Conservation (phyloP, 305 asterid species). For the Galium porrigens region DNA sequence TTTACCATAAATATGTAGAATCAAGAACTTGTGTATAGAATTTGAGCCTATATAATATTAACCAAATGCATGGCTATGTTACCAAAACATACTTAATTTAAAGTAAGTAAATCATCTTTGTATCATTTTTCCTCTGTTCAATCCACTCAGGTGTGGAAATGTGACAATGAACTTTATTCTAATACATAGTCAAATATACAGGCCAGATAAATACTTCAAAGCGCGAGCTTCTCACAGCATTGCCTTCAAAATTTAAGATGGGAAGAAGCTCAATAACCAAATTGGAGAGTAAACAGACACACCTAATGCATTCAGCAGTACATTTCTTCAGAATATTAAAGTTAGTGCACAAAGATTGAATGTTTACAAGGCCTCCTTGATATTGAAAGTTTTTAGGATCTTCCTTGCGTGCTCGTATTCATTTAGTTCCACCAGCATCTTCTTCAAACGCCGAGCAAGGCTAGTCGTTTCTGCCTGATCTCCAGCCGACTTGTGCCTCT, state of each 20-base stretch:
- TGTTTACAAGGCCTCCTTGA: slow-evolving; percentile 74
- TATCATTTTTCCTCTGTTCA: neutral
- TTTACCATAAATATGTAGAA: slow-evolving; percentile 25
- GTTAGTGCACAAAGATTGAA: neutral
- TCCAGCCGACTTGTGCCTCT: slow-evolving; percentile 26
- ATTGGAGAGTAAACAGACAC: neutral
- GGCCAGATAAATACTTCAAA: neutral
- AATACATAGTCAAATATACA: too few species aligned
- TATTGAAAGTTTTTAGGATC: slow-evolving; percentile 55
- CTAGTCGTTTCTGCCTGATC: slow-evolving; percentile 40
- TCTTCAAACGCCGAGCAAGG: slow-evolving; percentile 59
- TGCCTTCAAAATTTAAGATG: neutral
- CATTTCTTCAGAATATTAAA: neutral
- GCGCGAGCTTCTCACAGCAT: neutral
- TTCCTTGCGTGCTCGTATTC: slow-evolving; percentile 69
- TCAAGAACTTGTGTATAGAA: neutral
- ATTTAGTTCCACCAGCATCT: slow-evolving; percentile 79
- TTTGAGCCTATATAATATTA: neutral
- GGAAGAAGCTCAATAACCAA: neutral
- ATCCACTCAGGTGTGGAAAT: too few species aligned
- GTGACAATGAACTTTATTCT: too few species aligned
- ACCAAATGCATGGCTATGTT: neutral
- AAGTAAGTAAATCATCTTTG: neutral
- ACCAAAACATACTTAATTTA: neutral
- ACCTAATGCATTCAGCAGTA: neutral